A percentile compares a stretch with the other conserved stretches of the same genome.
These are phyloP conservation scores for Ceratobasidium sp. DNA, from an alignment of 1,284 basidiomycete species.

Conservation along the genomic window DNA sequence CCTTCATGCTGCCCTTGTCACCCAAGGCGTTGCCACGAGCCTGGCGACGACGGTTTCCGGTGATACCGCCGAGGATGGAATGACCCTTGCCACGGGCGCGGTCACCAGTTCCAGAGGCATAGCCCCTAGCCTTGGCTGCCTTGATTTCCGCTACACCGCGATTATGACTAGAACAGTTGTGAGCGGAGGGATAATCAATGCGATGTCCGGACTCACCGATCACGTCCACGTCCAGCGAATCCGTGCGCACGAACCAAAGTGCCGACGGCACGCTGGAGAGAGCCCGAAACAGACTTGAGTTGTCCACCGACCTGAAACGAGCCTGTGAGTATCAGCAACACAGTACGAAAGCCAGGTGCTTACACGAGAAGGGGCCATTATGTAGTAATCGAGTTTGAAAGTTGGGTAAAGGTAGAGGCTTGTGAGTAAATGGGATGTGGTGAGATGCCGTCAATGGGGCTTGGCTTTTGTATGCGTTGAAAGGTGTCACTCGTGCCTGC, in stretches of 20 bases:
- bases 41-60: slow-evolving; percentile 37
- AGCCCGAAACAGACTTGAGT: slow-evolving; percentile 32
- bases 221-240: slow-evolving; percentile 31
- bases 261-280: slow-evolving; percentile 33
- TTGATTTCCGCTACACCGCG: slow-evolving; percentile 28
- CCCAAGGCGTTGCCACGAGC: slow-evolving; percentile 37
- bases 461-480: slow-evolving; percentile 17
- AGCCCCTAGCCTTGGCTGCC: slow-evolving; percentile 27
- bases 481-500: not conserved
- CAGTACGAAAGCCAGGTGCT: not conserved
- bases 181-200: not conserved
- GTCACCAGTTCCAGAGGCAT: slow-evolving; percentile 32
- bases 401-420: not conserved
- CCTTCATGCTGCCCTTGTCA: slow-evolving; percentile 34
- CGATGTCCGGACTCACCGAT: not conserved
- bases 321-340: not conserved
- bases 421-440: slow-evolving; percentile 20
- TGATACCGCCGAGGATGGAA: slow-evolving; percentile 37
- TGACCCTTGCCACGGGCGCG: slow-evolving; percentile 38
- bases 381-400: slow-evolving; percentile 3
- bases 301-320: slow-evolving; percentile 30
- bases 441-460: slow-evolving; percentile 19
- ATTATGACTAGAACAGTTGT: slow-evolving; percentile 19
- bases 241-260: slow-evolving; percentile 34
- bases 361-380: slow-evolving; percentile 36